These are phyloP conservation scores for Podospora conica DNA, from an alignment of 495 filamentous ascomycete species.

Conservation along the genomic window DNA sequence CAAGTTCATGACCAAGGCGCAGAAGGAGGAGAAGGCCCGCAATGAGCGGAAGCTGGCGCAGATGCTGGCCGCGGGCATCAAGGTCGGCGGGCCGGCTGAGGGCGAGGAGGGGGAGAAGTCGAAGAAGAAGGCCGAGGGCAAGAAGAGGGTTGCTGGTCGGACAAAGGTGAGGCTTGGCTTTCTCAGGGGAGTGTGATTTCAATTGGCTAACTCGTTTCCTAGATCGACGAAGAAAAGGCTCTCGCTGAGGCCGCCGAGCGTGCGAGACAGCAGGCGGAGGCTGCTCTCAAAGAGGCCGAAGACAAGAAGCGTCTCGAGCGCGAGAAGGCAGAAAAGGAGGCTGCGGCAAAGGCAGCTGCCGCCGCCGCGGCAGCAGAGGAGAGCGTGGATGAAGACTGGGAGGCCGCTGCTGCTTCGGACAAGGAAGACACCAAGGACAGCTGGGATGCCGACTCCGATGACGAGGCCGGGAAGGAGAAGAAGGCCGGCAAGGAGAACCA, in stretches of 20 bases:
- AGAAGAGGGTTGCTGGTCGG: slow-evolving; percentile 60
- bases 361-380: slow-evolving; percentile 49
- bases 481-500: too few species aligned
- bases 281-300: slow-evolving; percentile 53
- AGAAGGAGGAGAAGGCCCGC: slow-evolving; percentile 76
- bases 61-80: slow-evolving; percentile 82
- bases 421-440: slow-evolving; percentile 80
- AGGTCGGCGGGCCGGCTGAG: slow-evolving; percentile 66
- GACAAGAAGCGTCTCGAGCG: slow-evolving; percentile 46
- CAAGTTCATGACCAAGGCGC: slow-evolving; percentile 89
- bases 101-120: slow-evolving; percentile 40
- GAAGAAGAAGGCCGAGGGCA: slow-evolving; percentile 66
- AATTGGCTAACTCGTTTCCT: slow-evolving; percentile 19
- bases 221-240: slow-evolving; percentile 62
- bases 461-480: slow-evolving; percentile 50
- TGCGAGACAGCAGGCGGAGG: slow-evolving; percentile 57
- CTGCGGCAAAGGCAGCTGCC: slow-evolving; percentile 50
- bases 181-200: neutral
- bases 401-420: slow-evolving; percentile 69
- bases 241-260: slow-evolving; percentile 68
- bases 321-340: slow-evolving; percentile 47
- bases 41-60: slow-evolving; percentile 87
- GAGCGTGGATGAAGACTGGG: slow-evolving; percentile 78
- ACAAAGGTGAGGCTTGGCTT: slow-evolving; percentile 51
- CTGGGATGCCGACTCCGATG: slow-evolving; percentile 85